Evolutionary conservation across 2,329 filamentous ascomycete species (phyloP).

Genomic region (Mycosphaerella sp.): DNA sequence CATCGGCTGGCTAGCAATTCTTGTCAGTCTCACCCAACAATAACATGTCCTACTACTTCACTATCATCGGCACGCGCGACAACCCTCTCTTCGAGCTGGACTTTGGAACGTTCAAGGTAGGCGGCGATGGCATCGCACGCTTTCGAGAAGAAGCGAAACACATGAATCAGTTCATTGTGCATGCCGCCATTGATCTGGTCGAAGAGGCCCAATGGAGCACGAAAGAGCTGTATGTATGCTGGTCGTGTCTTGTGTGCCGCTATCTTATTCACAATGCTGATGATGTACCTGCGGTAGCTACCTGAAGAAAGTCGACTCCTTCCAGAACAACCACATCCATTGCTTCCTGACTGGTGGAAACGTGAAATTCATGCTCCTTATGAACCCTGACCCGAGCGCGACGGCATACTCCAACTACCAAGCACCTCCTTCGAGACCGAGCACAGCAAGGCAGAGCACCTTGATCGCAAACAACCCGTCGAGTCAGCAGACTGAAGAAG

Average conservation of each 20-base stretch:
- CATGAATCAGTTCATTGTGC: constrained; percentile 96
- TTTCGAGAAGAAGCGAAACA: constrained; percentile 85
- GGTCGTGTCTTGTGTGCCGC: constrained; percentile 56
- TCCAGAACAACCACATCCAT: constrained; percentile 86
- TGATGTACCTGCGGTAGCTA: constrained; percentile 57
- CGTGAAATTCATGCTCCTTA: constrained; percentile 88
- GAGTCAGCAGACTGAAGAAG: constrained; percentile 87
- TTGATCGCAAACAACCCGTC: constrained; percentile 61
- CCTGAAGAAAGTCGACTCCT: constrained; percentile 92
- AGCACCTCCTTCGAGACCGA: constrained; percentile 27
- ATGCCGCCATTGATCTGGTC: constrained; percentile 87
- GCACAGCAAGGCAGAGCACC: constrained; percentile 31
- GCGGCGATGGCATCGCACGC: constrained; percentile 84
- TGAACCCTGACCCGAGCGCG: constrained; percentile 59
- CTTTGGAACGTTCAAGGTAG: constrained; percentile 93
- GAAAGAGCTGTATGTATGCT: constrained; percentile 45
- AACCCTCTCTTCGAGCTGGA: constrained; percentile 95
- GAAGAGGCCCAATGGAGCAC: constrained; percentile 94
- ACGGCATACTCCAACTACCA: constrained; percentile 33
- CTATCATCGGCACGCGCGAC: constrained; percentile 90
- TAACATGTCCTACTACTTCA: constrained; percentile 99
- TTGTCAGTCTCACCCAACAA: background rate
- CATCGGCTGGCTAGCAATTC: no score
- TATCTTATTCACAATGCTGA: background rate
- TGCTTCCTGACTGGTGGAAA: constrained; percentile 91